Percentiles rank a stretch among this genome's conserved stretches.
These are phyloP conservation scores for Coprinopsis cinerea DNA, from an alignment of 768 basidiomycete species.

Conservation along the genomic window DNA sequence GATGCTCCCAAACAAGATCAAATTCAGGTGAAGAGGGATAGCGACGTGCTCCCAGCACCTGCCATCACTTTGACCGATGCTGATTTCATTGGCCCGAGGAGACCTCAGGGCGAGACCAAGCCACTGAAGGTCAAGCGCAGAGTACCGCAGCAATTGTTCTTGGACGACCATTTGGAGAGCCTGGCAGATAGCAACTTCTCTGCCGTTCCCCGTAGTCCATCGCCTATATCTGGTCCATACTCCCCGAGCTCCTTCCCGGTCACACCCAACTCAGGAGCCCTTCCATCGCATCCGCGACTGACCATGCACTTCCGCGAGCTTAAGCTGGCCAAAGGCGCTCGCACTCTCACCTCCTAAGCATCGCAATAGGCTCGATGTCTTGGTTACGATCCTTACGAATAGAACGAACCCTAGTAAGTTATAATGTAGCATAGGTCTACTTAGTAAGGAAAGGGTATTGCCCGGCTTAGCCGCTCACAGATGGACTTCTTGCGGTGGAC, in stretches of 20 bases:
- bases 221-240: slow-evolving; percentile 12
- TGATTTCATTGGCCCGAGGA: neutral
- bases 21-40: neutral
- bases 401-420: neutral
- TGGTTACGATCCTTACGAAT: neutral
- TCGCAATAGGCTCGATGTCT: neutral
- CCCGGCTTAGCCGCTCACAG: no score
- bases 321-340: neutral
- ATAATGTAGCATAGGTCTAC: neutral
- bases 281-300: slow-evolving; percentile 20
- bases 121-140: slow-evolving; percentile 3
- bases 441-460: no score
- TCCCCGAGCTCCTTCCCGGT: slow-evolving; percentile 17
- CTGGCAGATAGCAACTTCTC: slow-evolving; percentile 13
- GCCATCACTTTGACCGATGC: neutral
- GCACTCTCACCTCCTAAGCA: neutral
- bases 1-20: neutral
- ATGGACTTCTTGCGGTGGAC: no score
- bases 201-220: slow-evolving; percentile 22
- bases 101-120: neutral
- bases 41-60: neutral
- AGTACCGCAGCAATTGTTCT: neutral
- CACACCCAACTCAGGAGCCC: slow-evolving; percentile 19
- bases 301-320: slow-evolving; percentile 13
- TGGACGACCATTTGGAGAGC: neutral